Base-by-base conservation (phyloP, 768 basidiomycete species). In the Mycena metata region DNA sequence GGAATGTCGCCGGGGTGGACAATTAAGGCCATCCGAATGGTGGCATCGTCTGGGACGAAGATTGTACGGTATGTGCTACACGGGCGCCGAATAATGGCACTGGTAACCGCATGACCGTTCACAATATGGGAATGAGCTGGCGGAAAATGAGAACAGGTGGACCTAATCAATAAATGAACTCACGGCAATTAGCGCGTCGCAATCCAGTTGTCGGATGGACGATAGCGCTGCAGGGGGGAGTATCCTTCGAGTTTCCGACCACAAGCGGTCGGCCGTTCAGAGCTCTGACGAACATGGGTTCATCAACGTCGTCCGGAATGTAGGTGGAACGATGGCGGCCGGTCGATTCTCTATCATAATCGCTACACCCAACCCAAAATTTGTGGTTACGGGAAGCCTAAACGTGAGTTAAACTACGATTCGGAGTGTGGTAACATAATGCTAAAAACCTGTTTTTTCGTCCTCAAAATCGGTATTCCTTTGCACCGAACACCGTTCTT, bases 11-110 rank as follows among this genome's bases (percentile, higher is more conserved):
- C 16, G 11, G 3, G 2, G 24, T 52, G 61, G 9, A 55, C n/a
- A 9, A 65, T 54, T 0, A 65, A 24, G 0, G 56, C 64, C 35
- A 23, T 47, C 1, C 64, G 64, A 45, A 50, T 43, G 16, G 10
- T 51, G 16, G 36, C 11, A 39, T 65, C 64, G 1, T 58, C 9
- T 16, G 64, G 64, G 15, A 65, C 64, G 15, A 41, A 65, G 23
- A 66, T 66, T 4, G 64, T 66, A 17, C 64, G 10, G 0, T 17
- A 6, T 0, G 62, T 41, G 17, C 41, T 23, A 19, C 60, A 60
- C 12, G 30, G 17, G 8, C n/a, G n/a, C n/a, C n/a, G n/a, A 4
- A 61, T 17, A 10, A 61, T 50, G 5, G 19, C 3, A n/a, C n/a
- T n/a, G n/a, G n/a, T n/a, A n/a, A n/a, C n/a, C n/a, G n/a, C n/a